Base-by-base conservation (phyloP, 176 grass and related monocot genomes). In the Zea luxurians region DNA sequence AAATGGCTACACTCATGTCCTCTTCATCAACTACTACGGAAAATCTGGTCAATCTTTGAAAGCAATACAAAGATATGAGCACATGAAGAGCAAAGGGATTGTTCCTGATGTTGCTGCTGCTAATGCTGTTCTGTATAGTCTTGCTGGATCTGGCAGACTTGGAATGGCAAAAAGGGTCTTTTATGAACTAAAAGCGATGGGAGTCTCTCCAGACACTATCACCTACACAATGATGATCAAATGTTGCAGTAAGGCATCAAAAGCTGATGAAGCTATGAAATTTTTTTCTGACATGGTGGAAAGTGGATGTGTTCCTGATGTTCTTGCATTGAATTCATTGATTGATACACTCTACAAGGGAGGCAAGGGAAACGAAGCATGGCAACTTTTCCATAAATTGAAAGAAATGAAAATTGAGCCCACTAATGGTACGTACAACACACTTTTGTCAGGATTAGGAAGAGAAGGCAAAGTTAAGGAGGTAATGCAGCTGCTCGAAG, bases 141-240 rank as follows among this genome's bases (percentile, higher is more conserved):
- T 98, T 76, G 96, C 96, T 55, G 87, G 90, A 84, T 87, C 96
- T 63, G 92, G 91, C 37, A 85, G 78, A 64, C 89, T 94, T 57
- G 65, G 86, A 71, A 84, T 85, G 75, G 96, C 96, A 43, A 98
- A 90, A 87, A 91, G 85, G 64, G 76, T 98, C 73, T 86, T 98
- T 76, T 57, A 82, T 66, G 91, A 95, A 89, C 70, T 95, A 66
- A 91, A 82, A 66, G 78, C 27, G 54, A 90, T 89, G 85, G 96
- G 96, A 13, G 72, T 92, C 38, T 75, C 68, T 79, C 89, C 89
- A 5, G 96, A 98, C 90, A 55, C 84, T 45, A 92, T 94, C 68
- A 98, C 96, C 11, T 98, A 98, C 73, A 95, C 88, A n/a, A 90
- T 94, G 89, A 92, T 98, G 91, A 94, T 98, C 71, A 98, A 98